These are phyloP conservation scores for Pseudocercospora crystallina DNA, from an alignment of 2,329 filamentous ascomycete species.

Conservation along the genomic window DNA sequence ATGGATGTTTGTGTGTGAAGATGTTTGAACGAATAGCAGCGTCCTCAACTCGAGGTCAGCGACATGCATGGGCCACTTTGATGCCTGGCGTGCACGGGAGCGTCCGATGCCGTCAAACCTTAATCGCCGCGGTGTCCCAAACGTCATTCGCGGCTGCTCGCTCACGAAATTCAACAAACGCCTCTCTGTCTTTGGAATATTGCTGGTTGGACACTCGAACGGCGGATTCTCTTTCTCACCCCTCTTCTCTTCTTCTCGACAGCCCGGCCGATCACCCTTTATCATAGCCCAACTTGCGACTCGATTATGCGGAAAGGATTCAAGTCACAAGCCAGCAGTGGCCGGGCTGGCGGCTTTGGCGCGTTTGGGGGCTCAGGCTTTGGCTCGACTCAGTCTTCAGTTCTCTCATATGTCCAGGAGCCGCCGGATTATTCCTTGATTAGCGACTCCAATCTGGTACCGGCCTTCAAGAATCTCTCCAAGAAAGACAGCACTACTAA, in stretches of 20 bases:
- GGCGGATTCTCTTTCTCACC: neutral
- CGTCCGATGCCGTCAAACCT: too few relatives aligned
- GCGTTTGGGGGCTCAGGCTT: conserved; percentile 40
- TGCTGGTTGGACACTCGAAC: too few relatives aligned
- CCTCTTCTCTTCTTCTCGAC: neutral
- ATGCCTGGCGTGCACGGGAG: too few relatives aligned
- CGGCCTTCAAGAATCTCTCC: conserved; percentile 86
- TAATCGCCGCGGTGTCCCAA: too few relatives aligned
- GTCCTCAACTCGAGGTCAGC: neutral
- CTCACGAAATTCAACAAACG: too few relatives aligned
- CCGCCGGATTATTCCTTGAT: conserved; percentile 77
- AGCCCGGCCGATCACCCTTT: neutral
- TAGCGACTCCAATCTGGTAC: conserved; percentile 76
- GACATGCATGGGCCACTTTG: neutral
- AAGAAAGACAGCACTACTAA: conserved; percentile 96
- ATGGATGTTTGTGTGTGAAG: too few relatives aligned
- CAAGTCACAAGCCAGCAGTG: conserved; percentile 64
- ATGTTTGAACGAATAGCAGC: too few relatives aligned
- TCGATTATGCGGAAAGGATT: conserved; percentile 59
- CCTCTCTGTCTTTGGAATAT: too few relatives aligned
- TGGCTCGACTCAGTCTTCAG: conserved; percentile 53
- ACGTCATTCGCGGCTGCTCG: too few relatives aligned
- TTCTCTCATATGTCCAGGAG: conserved; percentile 82
- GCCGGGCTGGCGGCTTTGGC: conserved; percentile 50
- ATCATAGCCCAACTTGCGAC: neutral